phyloP scores from a whole-genome alignment of 2,329 filamentous ascomycete genomes.

The Emmonsiellopsis sp. region DNA sequence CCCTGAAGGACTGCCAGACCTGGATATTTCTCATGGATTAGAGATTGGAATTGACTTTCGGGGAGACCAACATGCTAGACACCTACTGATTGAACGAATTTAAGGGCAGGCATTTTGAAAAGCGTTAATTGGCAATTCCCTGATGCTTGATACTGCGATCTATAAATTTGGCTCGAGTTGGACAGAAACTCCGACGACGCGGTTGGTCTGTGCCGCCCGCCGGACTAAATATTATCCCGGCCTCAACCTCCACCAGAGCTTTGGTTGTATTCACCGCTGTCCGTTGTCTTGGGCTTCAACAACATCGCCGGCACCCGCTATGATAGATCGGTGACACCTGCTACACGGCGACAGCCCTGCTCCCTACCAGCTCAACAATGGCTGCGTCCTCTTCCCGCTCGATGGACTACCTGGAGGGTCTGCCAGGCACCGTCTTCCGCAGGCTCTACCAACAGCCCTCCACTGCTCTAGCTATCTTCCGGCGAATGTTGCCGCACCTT shows the following conservation, averaged over 20 bases:
- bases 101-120: slow-evolving; percentile 42
- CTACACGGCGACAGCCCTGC: slow-evolving; percentile 5
- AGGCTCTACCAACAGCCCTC: slow-evolving; percentile 94
- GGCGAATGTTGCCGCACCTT: slow-evolving; percentile 89
- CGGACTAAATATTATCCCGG: neutral
- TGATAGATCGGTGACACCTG: slow-evolving; percentile 10
- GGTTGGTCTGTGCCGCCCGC: neutral
- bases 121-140: neutral
- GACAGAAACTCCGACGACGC: neutral
- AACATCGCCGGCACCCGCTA: neutral
- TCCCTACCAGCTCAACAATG: slow-evolving; percentile 30
- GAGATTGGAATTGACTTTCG: slow-evolving; percentile 9
- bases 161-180: too few species aligned
- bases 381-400: slow-evolving; percentile 49
- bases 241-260: neutral
- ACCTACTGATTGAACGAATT: slow-evolving; percentile 56
- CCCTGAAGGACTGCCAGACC: slow-evolving; percentile 80
- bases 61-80: neutral
- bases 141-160: too few species aligned
- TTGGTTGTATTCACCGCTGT: neutral
- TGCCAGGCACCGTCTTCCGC: slow-evolving; percentile 80
- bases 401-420: slow-evolving; percentile 86
- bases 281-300: neutral
- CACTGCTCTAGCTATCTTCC: slow-evolving; percentile 88
- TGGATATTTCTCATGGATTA: slow-evolving; percentile 25